These are phyloP conservation scores for Aphanomyces stellatus DNA, from an alignment of 352 stramenopile genomes.

Conservation along the genomic window DNA sequence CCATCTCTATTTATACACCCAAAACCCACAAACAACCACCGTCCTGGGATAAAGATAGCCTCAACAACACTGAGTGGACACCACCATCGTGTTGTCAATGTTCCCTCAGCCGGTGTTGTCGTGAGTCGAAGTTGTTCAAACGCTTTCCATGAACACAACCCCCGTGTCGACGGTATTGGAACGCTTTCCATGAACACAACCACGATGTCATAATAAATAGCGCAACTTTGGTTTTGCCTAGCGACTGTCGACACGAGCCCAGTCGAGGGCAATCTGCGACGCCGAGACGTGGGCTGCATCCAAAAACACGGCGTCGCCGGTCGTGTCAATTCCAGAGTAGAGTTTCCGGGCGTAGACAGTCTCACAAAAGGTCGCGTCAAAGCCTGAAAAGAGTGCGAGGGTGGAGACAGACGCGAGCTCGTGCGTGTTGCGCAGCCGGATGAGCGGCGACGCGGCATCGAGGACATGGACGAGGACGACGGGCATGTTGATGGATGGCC, in stretches of 20 bases:
- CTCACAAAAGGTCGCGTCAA: conserved; percentile 78
- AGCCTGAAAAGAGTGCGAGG: conserved; percentile 61
- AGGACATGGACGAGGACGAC: conserved; percentile 76
- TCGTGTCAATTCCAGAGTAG: conserved; percentile 49
- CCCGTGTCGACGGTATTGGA: too few relatives aligned
- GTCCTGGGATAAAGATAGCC: too few relatives aligned
- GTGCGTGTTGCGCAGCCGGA: conserved; percentile 46
- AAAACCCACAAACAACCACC: too few relatives aligned
- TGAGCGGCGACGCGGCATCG: conserved; percentile 64
- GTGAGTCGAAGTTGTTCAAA: too few relatives aligned
- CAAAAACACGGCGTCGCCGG: background rate
- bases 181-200: too few relatives aligned
- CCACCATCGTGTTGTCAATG: too few relatives aligned
- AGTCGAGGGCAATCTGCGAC: background rate
- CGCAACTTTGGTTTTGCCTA: too few relatives aligned
- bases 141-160: too few relatives aligned
- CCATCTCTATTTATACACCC: too few relatives aligned
- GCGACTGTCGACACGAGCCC: background rate
- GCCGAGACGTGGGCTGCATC: background rate
- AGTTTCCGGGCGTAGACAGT: conserved; percentile 80
- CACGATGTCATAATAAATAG: too few relatives aligned
- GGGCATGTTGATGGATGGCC: conserved; percentile 76
- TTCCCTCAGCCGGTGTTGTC: too few relatives aligned
- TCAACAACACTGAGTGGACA: too few relatives aligned
- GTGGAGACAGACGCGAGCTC: conserved; percentile 36